A percentile compares a stretch with the other conserved stretches of the same genome.
Evolutionary conservation across 768 basidiomycete species (phyloP).

Genomic region (Lactifluus subvellereus): DNA sequence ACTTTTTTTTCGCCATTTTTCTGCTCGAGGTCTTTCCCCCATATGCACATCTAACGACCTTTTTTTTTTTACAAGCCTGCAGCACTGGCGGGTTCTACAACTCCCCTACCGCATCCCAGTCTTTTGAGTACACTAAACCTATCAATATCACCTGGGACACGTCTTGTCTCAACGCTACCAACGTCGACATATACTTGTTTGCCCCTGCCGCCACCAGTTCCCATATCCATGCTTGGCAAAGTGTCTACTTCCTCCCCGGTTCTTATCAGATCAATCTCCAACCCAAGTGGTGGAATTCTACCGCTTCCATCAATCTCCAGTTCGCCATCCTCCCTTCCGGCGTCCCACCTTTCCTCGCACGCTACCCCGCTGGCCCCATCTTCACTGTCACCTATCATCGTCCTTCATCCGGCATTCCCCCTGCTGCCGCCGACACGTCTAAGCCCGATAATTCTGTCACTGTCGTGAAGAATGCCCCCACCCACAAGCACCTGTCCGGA

Average conservation of each 20-base stretch:
- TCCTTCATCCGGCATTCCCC: slow-evolving; percentile 38
- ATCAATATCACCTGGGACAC: slow-evolving; percentile 62
- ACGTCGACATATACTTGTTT: slow-evolving; percentile 65
- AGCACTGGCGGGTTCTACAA: slow-evolving; percentile 56
- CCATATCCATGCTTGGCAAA: slow-evolving; percentile 53
- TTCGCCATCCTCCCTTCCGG: slow-evolving; percentile 51
- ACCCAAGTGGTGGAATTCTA: slow-evolving; percentile 69
- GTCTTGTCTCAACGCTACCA: slow-evolving; percentile 44
- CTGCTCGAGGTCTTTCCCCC: not conserved
- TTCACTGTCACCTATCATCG: slow-evolving; percentile 57
- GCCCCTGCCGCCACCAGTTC: slow-evolving; percentile 40
- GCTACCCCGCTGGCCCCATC: slow-evolving; percentile 60
- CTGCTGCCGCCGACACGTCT: slow-evolving; percentile 39
- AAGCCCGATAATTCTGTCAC: slow-evolving; percentile 38
- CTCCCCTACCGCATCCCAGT: slow-evolving; percentile 43
- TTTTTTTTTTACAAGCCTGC: slow-evolving; percentile 37
- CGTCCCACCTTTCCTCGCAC: slow-evolving; percentile 44
- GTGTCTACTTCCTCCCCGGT: slow-evolving; percentile 45
- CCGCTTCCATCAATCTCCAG: slow-evolving; percentile 45
- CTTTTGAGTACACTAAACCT: slow-evolving; percentile 42
- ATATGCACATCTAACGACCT: not conserved
- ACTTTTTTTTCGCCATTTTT: not conserved
- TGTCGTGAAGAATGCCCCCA: slow-evolving; percentile 34
- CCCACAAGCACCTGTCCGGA: slow-evolving; percentile 32
- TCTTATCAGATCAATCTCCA: slow-evolving; percentile 45